Evolutionary conservation across 345 rosid species (phyloP), one percentile per base, ranked within the genome.

Genomic region (Alliaria petiolata): DNA sequence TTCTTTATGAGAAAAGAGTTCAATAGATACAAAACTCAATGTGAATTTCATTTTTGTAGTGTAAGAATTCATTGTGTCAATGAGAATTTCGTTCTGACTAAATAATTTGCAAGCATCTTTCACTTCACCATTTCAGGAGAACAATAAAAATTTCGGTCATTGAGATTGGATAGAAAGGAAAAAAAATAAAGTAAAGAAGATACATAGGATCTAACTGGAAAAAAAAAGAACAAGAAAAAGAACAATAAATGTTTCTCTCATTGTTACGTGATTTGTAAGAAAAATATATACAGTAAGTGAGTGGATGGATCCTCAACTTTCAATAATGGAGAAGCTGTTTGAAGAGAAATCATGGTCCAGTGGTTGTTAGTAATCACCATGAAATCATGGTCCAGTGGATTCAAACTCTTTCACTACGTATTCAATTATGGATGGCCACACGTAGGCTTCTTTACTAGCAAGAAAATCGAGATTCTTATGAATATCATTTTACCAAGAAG

Each of bases 1-100:
- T 53, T 67, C 14, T 30, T 40, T 67, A 43, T 30, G 33, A 42
- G 67, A 69, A 56, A 56, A 67, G 54, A 67, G 58, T 69, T 58
- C 8, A 52, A 26, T 38, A 22, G 38, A 17, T 57, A 56, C 46
- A 57, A 57, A 69, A 49, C 26, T 56, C 35, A 33, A 6, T 14
- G 36, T 50, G 35, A 49, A 50, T 50, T 20, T 25, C 13, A 52
- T 10, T 30, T 16, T 52, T 66, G n/a, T 28, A 0, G 12, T 66
- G 8, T 17, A n/a, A 31, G 40, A 20, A 51, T n/a, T 6, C 15
- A 65, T n/a, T 0, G 15, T 20, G 28, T 22, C 43, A 63, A 46
- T 35, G 22, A 11, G n/a, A 49, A 52, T 49, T 14, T 49, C 14
- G 33, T 50, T 22, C 15, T 16, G 28, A 15, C 28, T 16, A 57